phyloP scores from a whole-genome alignment of 1,139 yeast species.

The Yamadazyma epiphylla region DNA sequence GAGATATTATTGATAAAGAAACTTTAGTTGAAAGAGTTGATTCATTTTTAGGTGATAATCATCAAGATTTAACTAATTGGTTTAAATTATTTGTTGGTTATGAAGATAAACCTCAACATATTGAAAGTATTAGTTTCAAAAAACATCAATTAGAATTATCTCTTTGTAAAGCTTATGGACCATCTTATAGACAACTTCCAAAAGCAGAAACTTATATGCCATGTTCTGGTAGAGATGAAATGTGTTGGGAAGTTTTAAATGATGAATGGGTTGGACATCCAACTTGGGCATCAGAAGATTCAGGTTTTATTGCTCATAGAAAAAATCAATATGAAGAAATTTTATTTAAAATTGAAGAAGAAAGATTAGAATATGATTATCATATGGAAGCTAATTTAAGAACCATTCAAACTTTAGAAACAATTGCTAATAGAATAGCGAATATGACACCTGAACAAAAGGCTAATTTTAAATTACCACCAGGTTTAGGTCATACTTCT shows the following conservation, averaged over 20 bases:
- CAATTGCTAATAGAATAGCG: slow-evolving; percentile 90
- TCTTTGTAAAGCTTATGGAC: slow-evolving; percentile 85
- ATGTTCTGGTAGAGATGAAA: slow-evolving; percentile 95
- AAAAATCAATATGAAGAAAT: slow-evolving; percentile 97
- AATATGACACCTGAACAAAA: slow-evolving; percentile 91
- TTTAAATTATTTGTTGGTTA: slow-evolving; percentile 89
- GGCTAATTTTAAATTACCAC: slow-evolving; percentile 79
- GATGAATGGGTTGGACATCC: slow-evolving; percentile 99
- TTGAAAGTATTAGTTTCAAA: slow-evolving; percentile 84
- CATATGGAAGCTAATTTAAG: slow-evolving; percentile 93
- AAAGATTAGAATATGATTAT: slow-evolving; percentile 93
- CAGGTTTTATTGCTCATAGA: slow-evolving; percentile 96
- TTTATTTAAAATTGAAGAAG: slow-evolving; percentile 92
- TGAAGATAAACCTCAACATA: slow-evolving; percentile 70
- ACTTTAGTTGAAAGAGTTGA: slow-evolving; percentile 83
- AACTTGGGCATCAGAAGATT: slow-evolving; percentile 99
- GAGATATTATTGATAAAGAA: slow-evolving; percentile 80
- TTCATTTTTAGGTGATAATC: slow-evolving; percentile 73
- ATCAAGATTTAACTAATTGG: slow-evolving; percentile 81
- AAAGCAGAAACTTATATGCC: slow-evolving; percentile 96
- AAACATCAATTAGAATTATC: slow-evolving; percentile 88
- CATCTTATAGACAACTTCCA: slow-evolving; percentile 89
- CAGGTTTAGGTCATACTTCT: slow-evolving; percentile 90
- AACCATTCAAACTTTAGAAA: slow-evolving; percentile 92
- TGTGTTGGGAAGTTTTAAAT: slow-evolving; percentile 98